These are phyloP conservation scores for Inonotus obliquus DNA, from an alignment of 1,284 basidiomycete species.

Conservation along the genomic window DNA sequence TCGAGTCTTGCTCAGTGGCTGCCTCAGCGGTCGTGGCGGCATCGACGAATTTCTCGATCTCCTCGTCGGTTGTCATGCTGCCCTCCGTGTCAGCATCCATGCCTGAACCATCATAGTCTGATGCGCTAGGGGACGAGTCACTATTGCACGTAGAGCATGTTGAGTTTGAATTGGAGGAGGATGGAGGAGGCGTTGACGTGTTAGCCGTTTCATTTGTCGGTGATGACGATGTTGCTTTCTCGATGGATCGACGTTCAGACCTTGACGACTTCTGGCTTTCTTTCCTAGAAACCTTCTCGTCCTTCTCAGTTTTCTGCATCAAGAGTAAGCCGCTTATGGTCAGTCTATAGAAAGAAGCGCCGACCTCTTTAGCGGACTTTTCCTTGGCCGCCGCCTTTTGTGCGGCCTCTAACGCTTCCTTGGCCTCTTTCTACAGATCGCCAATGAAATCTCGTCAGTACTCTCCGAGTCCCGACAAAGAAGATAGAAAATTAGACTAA, in stretches of 20 bases:
- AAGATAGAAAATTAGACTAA: constrained; percentile 23
- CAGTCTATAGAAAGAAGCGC: constrained; percentile 2
- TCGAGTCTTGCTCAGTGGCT: constrained; percentile 35
- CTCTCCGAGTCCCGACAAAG: background rate
- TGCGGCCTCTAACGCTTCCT: constrained; percentile 28
- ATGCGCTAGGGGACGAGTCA: constrained; percentile 19
- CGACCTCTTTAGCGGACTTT: constrained; percentile 24
- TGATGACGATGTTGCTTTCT: constrained; percentile 20
- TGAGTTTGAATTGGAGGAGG: constrained; percentile 21
- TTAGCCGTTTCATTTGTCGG: constrained; percentile 20
- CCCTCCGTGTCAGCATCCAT: constrained; percentile 69
- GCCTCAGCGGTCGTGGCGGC: constrained; percentile 24
- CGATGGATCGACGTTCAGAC: constrained; percentile 16
- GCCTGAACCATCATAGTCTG: constrained; percentile 39
- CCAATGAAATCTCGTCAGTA: background rate
- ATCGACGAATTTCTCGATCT: constrained; percentile 40
- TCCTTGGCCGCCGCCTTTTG: constrained; percentile 37
- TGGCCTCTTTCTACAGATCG: constrained; percentile 33
- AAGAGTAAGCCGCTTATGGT: background rate
- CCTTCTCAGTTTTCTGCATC: constrained; percentile 47
- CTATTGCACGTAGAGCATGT: background rate
- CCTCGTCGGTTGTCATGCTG: constrained; percentile 69
- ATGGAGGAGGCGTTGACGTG: constrained; percentile 24
- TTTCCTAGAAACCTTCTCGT: background rate
- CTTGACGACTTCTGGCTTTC: background rate